Evolutionary conservation across 352 stramenopile species (phyloP), one percentile per base, ranked within the genome.

Genomic region (Globisporangium takayamanum): DNA sequence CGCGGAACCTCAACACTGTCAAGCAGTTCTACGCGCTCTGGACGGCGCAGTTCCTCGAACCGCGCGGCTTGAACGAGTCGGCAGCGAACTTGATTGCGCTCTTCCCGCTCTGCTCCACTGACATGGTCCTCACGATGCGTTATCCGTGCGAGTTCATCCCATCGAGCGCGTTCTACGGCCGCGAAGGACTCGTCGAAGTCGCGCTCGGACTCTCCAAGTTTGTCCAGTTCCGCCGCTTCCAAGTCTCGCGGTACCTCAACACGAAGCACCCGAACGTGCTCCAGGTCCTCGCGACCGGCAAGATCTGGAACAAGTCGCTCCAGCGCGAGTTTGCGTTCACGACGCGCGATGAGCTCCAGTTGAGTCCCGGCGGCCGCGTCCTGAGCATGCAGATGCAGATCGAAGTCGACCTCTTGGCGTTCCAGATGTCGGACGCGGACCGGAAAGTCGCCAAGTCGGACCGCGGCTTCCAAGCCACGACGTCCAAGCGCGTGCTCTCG

Each of bases 11-110:
- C 61, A 80, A 68, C 18, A 90, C 81, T 3, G 70, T 89, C 52
- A 90, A 90, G 64, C 82, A 94, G 60, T 94, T 92, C 55, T 94
- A 94, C 63, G 65, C 73, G 28, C 72, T 92, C 59, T 94, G 82
- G 82, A 83, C 77, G 41, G 75, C 78, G 7, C 79, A 89, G 62
- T 87, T 92, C 50, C 48, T 88, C 4, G 78, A 89, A 41, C 74
- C 85, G 6, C 70, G 77, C 20, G 71, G 73, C 5, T 16, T 53
- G 7, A 73, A 78, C 47, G 75, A 84, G 57, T 80, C 77, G 18
- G 76, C 80, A 1, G 58, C 69, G 3, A 86, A 88, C 58, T 65
- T 94, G 49, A 71, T 94, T 44, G 69, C 72, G 33, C 69, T 94
- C 3, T 94, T 94, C 53, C 80, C 84, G 15, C 76, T 94, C 42